Conservation (phyloP, 129 eudicot genomes). For the Silybum marianum region DNA sequence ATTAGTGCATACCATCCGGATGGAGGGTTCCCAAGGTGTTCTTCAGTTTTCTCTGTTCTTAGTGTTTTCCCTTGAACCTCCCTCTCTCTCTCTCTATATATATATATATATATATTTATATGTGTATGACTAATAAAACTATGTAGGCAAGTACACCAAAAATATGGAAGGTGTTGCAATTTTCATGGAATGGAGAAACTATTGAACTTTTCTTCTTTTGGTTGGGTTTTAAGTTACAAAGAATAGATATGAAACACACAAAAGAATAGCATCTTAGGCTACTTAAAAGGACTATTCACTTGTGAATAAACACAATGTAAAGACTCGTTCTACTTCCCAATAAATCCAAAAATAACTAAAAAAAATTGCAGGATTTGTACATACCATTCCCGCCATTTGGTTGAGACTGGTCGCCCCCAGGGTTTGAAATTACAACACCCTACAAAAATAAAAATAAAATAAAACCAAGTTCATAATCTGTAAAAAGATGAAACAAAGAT, state of each 20-base stretch:
- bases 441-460: constrained; percentile 27
- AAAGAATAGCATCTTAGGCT: neutral
- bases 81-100: too few species aligned
- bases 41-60: too few species aligned
- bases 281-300: neutral
- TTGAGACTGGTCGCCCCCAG: constrained; percentile 87
- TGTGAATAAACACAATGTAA: neutral
- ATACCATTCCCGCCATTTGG: constrained; percentile 63
- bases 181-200: neutral
- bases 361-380: constrained; percentile 9
- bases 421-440: constrained; percentile 67
- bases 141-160: neutral
- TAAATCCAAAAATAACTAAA: neutral
- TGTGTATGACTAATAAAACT: too few species aligned
- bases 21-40: too few species aligned
- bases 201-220: neutral
- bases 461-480: constrained; percentile 11
- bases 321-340: neutral
- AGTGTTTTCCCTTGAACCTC: too few species aligned
- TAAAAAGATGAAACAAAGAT: constrained; percentile 1
- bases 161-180: neutral
- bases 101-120: too few species aligned
- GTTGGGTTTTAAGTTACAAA: neutral
- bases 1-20: too few species aligned
- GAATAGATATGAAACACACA: neutral